A percentile compares a stretch with the other conserved stretches of the same genome.
Evolutionary conservation across 768 basidiomycete genomes (phyloP).

Genomic region (Coprinopsis marcescibilis): DNA sequence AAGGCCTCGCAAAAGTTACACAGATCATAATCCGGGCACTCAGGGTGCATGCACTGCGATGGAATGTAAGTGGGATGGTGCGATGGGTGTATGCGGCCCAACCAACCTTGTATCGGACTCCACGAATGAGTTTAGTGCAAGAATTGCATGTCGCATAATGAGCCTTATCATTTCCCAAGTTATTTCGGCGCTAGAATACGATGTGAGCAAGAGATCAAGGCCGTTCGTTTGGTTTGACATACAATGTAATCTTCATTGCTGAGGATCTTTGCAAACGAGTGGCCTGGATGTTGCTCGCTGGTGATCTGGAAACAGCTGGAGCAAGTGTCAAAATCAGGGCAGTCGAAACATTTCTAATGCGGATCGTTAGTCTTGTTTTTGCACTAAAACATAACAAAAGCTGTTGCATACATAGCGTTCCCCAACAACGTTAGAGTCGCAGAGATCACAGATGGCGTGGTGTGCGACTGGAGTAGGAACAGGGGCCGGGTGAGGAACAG

Average conservation of each 20-base stretch:
- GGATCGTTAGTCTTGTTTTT: background rate
- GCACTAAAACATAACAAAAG: conserved; percentile 2
- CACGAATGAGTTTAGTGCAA: conserved; percentile 50
- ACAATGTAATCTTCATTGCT: conserved; percentile 55
- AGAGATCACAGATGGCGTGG: conserved; percentile 69
- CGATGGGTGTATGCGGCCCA: background rate
- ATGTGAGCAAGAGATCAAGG: no score
- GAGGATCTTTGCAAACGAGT: conserved; percentile 63
- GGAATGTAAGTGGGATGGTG: background rate
- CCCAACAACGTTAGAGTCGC: conserved; percentile 65
- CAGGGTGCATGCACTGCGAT: conserved; percentile 68
- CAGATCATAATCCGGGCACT: conserved; percentile 77
- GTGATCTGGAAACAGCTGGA: conserved; percentile 67
- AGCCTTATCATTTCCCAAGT: conserved; percentile 11
- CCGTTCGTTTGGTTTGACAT: conserved; percentile 17
- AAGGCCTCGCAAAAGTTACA: conserved; percentile 75
- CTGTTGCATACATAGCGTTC: conserved; percentile 57
- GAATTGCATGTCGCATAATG: conserved; percentile 61
- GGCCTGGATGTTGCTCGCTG: conserved; percentile 66
- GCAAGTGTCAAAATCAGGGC: conserved; percentile 86
- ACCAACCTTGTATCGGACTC: conserved; percentile 68
- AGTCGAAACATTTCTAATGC: conserved; percentile 65
- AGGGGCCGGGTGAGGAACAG: conserved; percentile 12
- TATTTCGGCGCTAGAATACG: conserved; percentile 22
- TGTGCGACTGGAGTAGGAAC: conserved; percentile 37